Evolutionary conservation across 2,329 filamentous ascomycete genomes (phyloP).

Genomic region (Purpureocillium lavendulum): DNA sequence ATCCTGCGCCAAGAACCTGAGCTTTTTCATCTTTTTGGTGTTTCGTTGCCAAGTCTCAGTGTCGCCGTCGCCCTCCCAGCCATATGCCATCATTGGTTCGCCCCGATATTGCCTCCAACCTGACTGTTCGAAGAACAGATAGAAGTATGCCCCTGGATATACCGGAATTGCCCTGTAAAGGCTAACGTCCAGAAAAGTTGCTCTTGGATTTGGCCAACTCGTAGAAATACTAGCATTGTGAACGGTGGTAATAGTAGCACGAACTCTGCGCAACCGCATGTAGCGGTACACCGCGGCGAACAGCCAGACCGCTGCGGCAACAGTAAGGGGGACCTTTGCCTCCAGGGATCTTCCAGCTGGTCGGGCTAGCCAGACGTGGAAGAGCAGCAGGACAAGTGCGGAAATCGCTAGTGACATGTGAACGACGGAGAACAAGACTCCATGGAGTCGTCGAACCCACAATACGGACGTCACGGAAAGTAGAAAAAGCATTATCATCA

Average conservation of each 20-base stretch:
- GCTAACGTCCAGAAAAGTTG: not conserved
- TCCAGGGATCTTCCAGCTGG: not conserved
- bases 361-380: not conserved
- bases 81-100: not conserved
- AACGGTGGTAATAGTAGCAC: not conserved
- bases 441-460: not conserved
- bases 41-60: not conserved
- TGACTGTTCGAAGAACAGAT: not conserved
- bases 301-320: not conserved
- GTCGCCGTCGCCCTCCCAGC: not conserved
- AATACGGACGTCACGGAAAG: not conserved
- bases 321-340: not conserved
- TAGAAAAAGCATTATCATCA: not conserved
- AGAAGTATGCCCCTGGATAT: not conserved
- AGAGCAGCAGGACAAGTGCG: not conserved
- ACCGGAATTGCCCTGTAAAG: not conserved
- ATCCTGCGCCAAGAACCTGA: not conserved
- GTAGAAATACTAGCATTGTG: not conserved
- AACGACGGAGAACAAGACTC: not conserved
- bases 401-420: not conserved
- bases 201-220: not conserved
- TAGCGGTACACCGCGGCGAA: not conserved
- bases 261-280: not conserved
- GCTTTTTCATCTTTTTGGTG: not conserved
- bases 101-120: not conserved